Conservation (phyloP, 805 yeast genomes). For the Lipomyces mesembrius region DNA sequence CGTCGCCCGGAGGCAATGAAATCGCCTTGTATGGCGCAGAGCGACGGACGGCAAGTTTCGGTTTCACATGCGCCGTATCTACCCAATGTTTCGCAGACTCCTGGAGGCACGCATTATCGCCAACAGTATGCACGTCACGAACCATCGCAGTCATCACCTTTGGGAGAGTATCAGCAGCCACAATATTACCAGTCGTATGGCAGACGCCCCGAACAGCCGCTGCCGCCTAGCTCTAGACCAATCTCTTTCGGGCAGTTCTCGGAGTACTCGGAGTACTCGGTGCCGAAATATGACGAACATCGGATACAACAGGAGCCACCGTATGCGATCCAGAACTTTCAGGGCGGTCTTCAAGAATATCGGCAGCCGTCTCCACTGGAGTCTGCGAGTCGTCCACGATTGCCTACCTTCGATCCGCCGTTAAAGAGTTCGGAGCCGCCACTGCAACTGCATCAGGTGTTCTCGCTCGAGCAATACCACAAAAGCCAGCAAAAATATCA, state of each 20-base stretch:
- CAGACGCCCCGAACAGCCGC: not conserved
- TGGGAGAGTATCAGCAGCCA: not conserved
- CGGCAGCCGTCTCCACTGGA: not conserved
- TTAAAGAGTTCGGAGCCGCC: not conserved
- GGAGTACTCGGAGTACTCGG: not conserved
- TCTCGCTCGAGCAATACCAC: slow-evolving; percentile 5
- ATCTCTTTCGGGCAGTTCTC: not conserved
- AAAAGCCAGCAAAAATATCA: slow-evolving; percentile 8
- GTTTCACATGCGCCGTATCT: not conserved
- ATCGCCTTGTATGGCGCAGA: not conserved
- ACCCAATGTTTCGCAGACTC: not conserved
- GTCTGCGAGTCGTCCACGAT: not conserved
- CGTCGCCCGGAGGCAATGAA: not conserved
- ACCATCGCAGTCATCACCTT: not conserved
- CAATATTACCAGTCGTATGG: not conserved
- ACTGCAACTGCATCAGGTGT: not conserved
- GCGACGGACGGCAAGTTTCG: not conserved
- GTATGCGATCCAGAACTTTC: not conserved
- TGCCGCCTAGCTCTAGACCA: not conserved
- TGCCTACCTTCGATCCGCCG: not conserved
- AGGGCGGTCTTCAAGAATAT: not conserved
- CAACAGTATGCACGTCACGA: not conserved
- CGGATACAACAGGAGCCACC: not conserved
- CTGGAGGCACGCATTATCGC: not conserved
- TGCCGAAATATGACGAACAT: not conserved